These are phyloP conservation scores for Chlamydomonas reinhardtii DNA, from an alignment of 163 green algal species.

Conservation along the genomic window DNA sequence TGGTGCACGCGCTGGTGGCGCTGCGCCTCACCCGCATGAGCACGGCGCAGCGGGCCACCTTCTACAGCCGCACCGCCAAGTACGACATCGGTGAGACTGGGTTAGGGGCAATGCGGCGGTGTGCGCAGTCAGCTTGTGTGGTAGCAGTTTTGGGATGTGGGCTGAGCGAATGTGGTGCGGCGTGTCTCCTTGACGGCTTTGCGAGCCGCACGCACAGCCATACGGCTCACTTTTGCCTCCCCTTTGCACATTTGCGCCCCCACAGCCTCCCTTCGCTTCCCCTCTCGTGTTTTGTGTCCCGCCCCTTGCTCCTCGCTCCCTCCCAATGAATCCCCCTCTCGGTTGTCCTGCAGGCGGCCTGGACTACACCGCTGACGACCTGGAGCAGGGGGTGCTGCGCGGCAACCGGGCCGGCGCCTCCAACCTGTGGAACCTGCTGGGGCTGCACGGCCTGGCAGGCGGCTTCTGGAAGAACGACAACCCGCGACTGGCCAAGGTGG, in stretches of 20 bases:
- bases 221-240: too few species aligned
- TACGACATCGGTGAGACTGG: constrained; percentile 49
- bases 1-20: constrained; percentile 88
- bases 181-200: too few species aligned
- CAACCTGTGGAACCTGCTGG: constrained; percentile 59
- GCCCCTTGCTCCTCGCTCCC: too few species aligned
- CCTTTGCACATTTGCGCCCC: too few species aligned
- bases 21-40: constrained; percentile 63
- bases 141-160: too few species aligned
- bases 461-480: constrained; percentile 73
- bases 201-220: too few species aligned
- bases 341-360: constrained; percentile 55
- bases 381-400: constrained; percentile 95
- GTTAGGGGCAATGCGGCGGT: too few species aligned
- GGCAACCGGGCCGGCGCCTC: constrained; percentile 64
- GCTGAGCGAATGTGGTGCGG: too few species aligned
- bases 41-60: constrained; percentile 60
- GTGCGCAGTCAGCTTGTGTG: too few species aligned
- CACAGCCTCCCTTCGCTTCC: too few species aligned
- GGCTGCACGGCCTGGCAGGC: constrained; percentile 57
- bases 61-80: constrained; percentile 68
- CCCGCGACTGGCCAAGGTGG: constrained; percentile 66
- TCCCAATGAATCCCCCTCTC: too few species aligned
- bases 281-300: too few species aligned
- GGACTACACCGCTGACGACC: constrained; percentile 81